Evolutionary conservation across 2,329 filamentous ascomycete genomes (phyloP).

Genomic region (Stachybotrys chlorohalonatus): DNA sequence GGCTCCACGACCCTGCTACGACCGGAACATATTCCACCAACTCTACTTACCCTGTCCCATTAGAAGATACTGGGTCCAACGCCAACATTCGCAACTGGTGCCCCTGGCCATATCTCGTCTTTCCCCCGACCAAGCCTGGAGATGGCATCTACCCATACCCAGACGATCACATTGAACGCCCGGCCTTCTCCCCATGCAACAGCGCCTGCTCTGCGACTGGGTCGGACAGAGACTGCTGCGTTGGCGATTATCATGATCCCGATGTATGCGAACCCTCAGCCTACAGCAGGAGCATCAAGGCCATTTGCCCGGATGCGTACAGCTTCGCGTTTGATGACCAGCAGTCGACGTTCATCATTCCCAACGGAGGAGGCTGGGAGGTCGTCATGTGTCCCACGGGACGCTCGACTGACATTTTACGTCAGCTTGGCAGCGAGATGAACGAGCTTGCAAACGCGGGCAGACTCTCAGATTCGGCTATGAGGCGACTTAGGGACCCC

Average conservation of each 20-base stretch:
- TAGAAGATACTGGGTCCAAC: constrained; percentile 51
- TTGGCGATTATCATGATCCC: constrained; percentile 56
- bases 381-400: constrained; percentile 66
- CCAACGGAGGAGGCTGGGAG: constrained; percentile 65
- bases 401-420: constrained; percentile 49
- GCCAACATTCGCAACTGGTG: constrained; percentile 60
- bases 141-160: constrained; percentile 74
- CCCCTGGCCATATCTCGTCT: constrained; percentile 67
- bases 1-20: constrained; percentile 43
- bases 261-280: constrained; percentile 55
- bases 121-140: constrained; percentile 59
- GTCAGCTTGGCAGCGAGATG: constrained; percentile 40
- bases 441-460: constrained; percentile 35
- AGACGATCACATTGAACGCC: constrained; percentile 61
- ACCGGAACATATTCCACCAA: constrained; percentile 55
- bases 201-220: constrained; percentile 67
- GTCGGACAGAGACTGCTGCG: constrained; percentile 63
- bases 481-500: constrained; percentile 21
- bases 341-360: constrained; percentile 52
- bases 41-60: constrained; percentile 55
- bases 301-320: constrained; percentile 76
- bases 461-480: constrained; percentile 21
- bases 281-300: constrained; percentile 64
- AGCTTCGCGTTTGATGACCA: constrained; percentile 60
- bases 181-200: constrained; percentile 67